These are phyloP conservation scores for Pedinophyceae sp. DNA, from an alignment of 139 green algal species.

Conservation along the genomic window DNA sequence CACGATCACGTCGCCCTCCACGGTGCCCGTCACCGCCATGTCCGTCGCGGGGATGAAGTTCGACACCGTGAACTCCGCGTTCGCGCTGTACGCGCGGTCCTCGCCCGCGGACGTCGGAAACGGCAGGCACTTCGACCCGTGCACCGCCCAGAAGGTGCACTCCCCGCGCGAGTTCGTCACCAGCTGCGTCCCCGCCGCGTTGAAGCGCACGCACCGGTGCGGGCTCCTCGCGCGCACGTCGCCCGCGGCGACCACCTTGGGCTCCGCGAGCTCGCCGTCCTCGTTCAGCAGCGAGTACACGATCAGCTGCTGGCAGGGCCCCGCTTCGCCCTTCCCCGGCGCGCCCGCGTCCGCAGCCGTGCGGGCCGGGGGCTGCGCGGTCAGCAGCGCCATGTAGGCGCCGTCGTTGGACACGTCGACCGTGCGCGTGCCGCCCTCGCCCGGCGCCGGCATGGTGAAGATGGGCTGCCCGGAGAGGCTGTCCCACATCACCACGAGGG, in stretches of 20 bases:
- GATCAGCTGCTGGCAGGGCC: too few species aligned
- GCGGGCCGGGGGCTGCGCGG: constrained; percentile 11
- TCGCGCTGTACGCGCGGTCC: not conserved
- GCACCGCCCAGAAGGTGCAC: constrained; percentile 44
- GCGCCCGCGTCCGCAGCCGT: too few species aligned
- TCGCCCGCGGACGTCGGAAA: not conserved
- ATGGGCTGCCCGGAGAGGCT: constrained; percentile 21
- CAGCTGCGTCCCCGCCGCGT: too few species aligned
- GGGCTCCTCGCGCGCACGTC: constrained; percentile 19
- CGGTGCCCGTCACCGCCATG: constrained; percentile 27
- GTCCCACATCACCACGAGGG: constrained; percentile 54
- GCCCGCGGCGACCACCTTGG: constrained; percentile 27
- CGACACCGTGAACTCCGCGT: constrained; percentile 33
- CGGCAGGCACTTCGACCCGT: too few species aligned
- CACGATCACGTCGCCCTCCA: constrained; percentile 56
- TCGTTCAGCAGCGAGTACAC: too few species aligned
- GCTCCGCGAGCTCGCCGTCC: not conserved
- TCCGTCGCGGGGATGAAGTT: constrained; percentile 41
- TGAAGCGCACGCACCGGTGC: constrained; percentile 36
- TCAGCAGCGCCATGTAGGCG: constrained; percentile 30
- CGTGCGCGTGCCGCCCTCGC: constrained; percentile 26
- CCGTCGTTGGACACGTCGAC: constrained; percentile 42
- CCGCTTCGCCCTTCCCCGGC: too few species aligned
- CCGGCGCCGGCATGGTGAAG: constrained; percentile 23
- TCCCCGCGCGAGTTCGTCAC: constrained; percentile 36